Percentiles rank a stretch among this genome's conserved stretches.
phyloP scores from a whole-genome alignment of 345 rosid genomes.

The Salix caprea region DNA sequence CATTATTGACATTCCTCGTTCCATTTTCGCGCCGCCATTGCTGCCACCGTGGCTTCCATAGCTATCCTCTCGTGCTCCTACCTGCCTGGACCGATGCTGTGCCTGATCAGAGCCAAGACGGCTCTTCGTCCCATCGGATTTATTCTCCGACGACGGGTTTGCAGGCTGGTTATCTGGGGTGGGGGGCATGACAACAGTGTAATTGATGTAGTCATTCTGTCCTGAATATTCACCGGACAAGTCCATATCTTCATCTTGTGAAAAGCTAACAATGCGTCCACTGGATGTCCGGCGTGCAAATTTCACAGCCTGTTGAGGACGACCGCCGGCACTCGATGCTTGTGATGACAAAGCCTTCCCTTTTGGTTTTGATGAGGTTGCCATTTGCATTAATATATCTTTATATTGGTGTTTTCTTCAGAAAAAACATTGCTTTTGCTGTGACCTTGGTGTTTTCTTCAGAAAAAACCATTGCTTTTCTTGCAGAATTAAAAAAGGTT shows the following conservation, averaged over 20 bases:
- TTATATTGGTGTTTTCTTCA: background rate
- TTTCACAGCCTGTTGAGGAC: conserved; percentile 59
- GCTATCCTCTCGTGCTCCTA: conserved; percentile 11
- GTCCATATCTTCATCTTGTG: conserved; percentile 75
- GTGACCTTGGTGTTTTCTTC: background rate
- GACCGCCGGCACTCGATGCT: conserved; percentile 38
- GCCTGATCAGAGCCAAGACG: conserved; percentile 28
- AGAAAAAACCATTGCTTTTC: background rate
- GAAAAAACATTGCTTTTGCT: conserved; percentile 6
- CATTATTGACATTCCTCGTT: conserved; percentile 72
- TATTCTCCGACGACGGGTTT: conserved; percentile 25
- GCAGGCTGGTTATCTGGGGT: conserved; percentile 93
- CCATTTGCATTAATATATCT: conserved; percentile 23
- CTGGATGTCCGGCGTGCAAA: conserved; percentile 64
- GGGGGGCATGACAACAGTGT: conserved; percentile 91
- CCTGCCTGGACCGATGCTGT: conserved; percentile 1
- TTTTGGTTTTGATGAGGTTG: conserved; percentile 30
- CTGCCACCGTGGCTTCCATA: conserved; percentile 7
- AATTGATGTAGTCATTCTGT: conserved; percentile 74
- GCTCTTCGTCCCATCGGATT: conserved; percentile 27
- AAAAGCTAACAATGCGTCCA: conserved; percentile 59
- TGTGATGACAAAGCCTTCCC: conserved; percentile 39
- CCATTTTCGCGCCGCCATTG: conserved; percentile 35
- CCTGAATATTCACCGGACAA: conserved; percentile 57
- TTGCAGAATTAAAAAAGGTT: background rate